phyloP scores from a whole-genome alignment of 2,329 filamentous ascomycete genomes.

The Pseudogymnoascus sp. region DNA sequence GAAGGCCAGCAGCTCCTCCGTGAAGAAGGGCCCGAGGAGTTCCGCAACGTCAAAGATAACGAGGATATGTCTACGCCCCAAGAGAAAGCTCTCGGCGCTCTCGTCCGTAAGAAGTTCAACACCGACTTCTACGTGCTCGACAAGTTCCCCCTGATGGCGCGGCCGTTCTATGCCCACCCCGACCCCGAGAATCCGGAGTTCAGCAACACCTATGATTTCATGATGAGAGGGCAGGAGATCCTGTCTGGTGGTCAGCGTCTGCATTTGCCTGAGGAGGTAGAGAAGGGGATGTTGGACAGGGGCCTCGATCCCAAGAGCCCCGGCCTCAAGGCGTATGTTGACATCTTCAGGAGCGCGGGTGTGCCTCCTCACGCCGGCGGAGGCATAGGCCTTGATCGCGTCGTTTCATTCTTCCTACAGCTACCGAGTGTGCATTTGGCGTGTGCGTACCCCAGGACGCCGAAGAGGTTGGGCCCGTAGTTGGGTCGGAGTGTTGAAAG shows the following conservation, averaged over 20 bases:
- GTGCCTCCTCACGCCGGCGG: conserved; percentile 87
- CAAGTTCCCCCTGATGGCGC: conserved; percentile 83
- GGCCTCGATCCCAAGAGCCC: conserved; percentile 69
- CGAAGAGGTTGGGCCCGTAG: conserved; percentile 50
- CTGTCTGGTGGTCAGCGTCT: conserved; percentile 89
- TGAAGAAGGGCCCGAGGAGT: conserved; percentile 63
- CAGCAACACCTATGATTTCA: conserved; percentile 71
- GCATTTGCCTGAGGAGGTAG: conserved; percentile 68
- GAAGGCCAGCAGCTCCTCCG: conserved; percentile 72
- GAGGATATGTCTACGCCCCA: conserved; percentile 76
- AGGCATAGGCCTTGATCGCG: conserved; percentile 82
- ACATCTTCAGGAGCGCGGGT: conserved; percentile 71
- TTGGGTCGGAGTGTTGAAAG: not conserved
- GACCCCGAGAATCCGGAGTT: conserved; percentile 59
- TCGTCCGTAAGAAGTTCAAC: conserved; percentile 81
- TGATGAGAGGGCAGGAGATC: conserved; percentile 88
- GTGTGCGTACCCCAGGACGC: conserved; percentile 51
- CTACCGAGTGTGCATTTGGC: conserved; percentile 53
- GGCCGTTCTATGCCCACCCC: conserved; percentile 88
- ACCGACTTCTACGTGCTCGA: conserved; percentile 97
- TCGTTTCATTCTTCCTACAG: conserved; percentile 61
- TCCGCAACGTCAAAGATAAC: conserved; percentile 60
- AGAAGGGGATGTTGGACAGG: conserved; percentile 67
- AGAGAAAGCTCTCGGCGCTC: conserved; percentile 79
- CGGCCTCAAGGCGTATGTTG: conserved; percentile 85